Evolutionary conservation across 2,329 filamentous ascomycete genomes (phyloP).

Genomic region (Dactylonectria estremocensis): DNA sequence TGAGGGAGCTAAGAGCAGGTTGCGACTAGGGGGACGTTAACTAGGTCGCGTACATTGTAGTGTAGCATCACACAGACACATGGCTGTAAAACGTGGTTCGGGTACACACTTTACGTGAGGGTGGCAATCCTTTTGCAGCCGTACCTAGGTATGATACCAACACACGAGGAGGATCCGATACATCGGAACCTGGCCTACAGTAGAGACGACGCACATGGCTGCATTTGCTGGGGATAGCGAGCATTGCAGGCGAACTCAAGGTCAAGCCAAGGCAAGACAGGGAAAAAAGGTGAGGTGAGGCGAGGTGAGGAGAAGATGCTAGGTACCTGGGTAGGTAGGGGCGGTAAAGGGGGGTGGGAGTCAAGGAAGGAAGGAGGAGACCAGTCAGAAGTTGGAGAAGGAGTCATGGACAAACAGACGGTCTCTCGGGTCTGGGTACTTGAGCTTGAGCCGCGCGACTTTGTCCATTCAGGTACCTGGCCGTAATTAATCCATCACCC

Average conservation of each 20-base stretch:
- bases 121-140: too few relatives aligned
- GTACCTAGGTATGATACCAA: too few relatives aligned
- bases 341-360: not conserved
- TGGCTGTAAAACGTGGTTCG: not conserved
- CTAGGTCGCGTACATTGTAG: not conserved
- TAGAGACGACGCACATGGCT: not conserved
- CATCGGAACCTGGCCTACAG: not conserved
- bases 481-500: not conserved
- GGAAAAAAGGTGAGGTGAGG: slow-evolving; percentile 5
- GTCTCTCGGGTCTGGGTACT: not conserved
- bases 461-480: not conserved
- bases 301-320: not conserved
- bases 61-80: not conserved
- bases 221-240: not conserved
- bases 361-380: not conserved
- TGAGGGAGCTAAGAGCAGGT: slow-evolving; percentile 11
- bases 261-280: not conserved
- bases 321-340: too few relatives aligned
- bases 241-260: not conserved
- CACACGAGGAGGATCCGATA: too few relatives aligned
- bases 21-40: slow-evolving; percentile 3
- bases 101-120: not conserved
- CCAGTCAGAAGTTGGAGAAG: slow-evolving; percentile 5
- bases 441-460: not conserved
- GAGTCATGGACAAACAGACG: slow-evolving; percentile 12